These are phyloP conservation scores for Dioszegia crocea DNA, from an alignment of 768 basidiomycete genomes.

Conservation along the genomic window DNA sequence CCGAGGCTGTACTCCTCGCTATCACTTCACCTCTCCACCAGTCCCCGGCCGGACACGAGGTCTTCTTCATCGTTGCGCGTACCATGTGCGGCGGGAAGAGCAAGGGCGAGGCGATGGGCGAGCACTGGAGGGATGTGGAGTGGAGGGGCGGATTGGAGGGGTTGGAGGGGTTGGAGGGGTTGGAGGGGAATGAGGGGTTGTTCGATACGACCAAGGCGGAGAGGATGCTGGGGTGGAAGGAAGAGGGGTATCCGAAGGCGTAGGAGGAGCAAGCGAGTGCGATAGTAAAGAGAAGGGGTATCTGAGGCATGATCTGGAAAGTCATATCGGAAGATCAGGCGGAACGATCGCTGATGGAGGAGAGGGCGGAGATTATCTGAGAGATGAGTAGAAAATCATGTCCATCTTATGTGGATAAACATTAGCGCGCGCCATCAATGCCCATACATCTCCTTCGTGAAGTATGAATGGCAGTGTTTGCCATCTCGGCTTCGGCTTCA, in stretches of 20 bases:
- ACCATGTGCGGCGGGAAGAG: constrained; percentile 41
- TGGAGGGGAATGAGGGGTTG: constrained; percentile 54
- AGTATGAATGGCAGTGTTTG: no score
- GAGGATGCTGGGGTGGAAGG: constrained; percentile 59
- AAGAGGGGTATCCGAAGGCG: constrained; percentile 17
- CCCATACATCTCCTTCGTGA: no score
- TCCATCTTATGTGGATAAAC: neutral
- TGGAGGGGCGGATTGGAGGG: constrained; percentile 16
- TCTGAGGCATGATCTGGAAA: no score
- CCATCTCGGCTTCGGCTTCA: neutral
- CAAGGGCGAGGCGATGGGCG: constrained; percentile 51
- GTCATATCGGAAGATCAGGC: no score
- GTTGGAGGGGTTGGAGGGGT: constrained; percentile 38
- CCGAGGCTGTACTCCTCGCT: constrained; percentile 63
- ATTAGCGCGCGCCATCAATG: no score
- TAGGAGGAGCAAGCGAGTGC: neutral
- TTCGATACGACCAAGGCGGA: constrained; percentile 65
- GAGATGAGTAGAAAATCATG: neutral
- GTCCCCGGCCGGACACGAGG: constrained; percentile 56
- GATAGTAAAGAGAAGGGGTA: no score
- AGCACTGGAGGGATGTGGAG: constrained; percentile 51
- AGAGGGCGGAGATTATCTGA: no score
- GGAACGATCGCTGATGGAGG: no score
- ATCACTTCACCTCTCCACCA: constrained; percentile 52
- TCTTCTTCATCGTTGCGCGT: constrained; percentile 65